Evolutionary conservation across 2,329 filamentous ascomycete genomes (phyloP).

Genomic region (Colletotrichum sp.): DNA sequence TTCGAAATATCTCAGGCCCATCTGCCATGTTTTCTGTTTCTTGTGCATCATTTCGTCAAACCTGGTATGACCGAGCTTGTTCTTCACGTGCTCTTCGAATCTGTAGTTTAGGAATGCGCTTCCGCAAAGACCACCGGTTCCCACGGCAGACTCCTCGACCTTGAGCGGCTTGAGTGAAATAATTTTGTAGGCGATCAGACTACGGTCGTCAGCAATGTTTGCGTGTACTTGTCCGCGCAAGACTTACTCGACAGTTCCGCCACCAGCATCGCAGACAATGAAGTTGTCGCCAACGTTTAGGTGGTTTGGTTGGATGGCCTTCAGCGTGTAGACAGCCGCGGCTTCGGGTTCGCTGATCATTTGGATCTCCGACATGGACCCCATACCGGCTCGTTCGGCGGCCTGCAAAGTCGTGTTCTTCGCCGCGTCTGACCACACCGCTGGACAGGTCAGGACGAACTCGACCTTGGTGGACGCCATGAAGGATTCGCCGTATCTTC

Average conservation of each 20-base stretch:
- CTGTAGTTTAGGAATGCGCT: conserved; percentile 82
- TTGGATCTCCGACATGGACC: conserved; percentile 70
- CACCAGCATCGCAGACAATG: conserved; percentile 67
- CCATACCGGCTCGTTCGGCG: conserved; percentile 81
- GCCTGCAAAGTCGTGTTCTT: conserved; percentile 83
- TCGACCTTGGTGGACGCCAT: conserved; percentile 78
- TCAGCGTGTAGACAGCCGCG: conserved; percentile 79
- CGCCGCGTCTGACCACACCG: conserved; percentile 85
- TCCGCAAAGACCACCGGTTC: conserved; percentile 78
- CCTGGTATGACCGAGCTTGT: conserved; percentile 67
- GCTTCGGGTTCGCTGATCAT: conserved; percentile 85
- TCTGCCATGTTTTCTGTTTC: conserved; percentile 81
- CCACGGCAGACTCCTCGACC: conserved; percentile 80
- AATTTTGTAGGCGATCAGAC: conserved; percentile 81
- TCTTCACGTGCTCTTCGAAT: conserved; percentile 78
- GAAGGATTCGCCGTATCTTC: conserved; percentile 78
- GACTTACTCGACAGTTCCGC: conserved; percentile 70
- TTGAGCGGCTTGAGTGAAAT: conserved; percentile 73
- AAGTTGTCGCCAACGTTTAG: conserved; percentile 72
- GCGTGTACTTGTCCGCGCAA: not conserved
- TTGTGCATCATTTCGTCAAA: conserved; percentile 80
- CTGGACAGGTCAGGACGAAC: conserved; percentile 82
- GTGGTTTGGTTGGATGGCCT: conserved; percentile 79
- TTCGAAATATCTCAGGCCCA: conserved; percentile 80
- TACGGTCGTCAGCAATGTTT: conserved; percentile 31